Evolutionary conservation across 1,139 yeast genomes (phyloP).

Genomic region (Pneumocystis murina): DNA sequence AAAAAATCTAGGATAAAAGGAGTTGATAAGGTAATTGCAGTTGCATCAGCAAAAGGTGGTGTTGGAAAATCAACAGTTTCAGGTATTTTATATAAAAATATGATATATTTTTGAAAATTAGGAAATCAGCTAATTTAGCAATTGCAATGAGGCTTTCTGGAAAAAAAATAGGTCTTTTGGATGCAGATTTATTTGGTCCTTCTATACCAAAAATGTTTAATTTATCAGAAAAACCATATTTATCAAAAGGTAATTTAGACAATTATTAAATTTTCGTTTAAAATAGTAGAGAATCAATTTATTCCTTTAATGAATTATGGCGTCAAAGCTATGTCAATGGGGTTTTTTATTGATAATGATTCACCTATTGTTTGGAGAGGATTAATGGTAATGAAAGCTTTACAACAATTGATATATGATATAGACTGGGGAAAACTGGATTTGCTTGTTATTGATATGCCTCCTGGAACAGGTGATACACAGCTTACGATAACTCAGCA

Average conservation of each 20-base stretch:
- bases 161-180: slow-evolving; percentile 51
- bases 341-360: slow-evolving; percentile 54
- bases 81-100: slow-evolving; percentile 15
- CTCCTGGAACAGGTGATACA: slow-evolving; percentile 87
- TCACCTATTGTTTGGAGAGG: slow-evolving; percentile 81
- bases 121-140: slow-evolving; percentile 42
- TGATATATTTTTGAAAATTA: background rate
- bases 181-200: slow-evolving; percentile 77
- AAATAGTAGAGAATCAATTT: slow-evolving; percentile 33
- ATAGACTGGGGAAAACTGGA: slow-evolving; percentile 64
- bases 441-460: slow-evolving; percentile 64
- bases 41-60: slow-evolving; percentile 72
- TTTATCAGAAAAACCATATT: slow-evolving; percentile 45
- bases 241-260: slow-evolving; percentile 25
- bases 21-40: slow-evolving; percentile 48
- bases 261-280: slow-evolving; percentile 4
- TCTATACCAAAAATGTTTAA: slow-evolving; percentile 58
- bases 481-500: slow-evolving; percentile 72
- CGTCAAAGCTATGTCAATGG: slow-evolving; percentile 79
- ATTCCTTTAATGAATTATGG: slow-evolving; percentile 68
- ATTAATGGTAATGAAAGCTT: slow-evolving; percentile 70
- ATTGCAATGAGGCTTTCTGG: slow-evolving; percentile 43
- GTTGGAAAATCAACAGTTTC: slow-evolving; percentile 45
- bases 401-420: slow-evolving; percentile 66
- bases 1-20: slow-evolving; percentile 27